These are phyloP conservation scores for Gossypium gossypioides DNA, from an alignment of 441 rosid species.

Conservation along the genomic window DNA sequence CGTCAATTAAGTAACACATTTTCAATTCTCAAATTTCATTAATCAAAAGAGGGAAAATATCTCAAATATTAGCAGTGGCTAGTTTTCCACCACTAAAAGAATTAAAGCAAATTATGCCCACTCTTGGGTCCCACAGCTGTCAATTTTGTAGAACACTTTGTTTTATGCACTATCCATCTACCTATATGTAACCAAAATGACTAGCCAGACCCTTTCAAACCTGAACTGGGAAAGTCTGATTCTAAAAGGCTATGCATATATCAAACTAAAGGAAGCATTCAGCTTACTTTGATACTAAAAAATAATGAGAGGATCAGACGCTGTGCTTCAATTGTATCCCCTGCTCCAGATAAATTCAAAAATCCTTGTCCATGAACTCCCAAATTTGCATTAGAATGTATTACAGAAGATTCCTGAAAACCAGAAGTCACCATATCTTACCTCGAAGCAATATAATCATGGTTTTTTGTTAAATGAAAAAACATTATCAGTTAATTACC, in stretches of 20 bases:
- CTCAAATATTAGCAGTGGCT: neutral
- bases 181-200: neutral
- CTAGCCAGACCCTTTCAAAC: neutral
- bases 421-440: constrained; percentile 2
- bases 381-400: constrained; percentile 83
- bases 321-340: constrained; percentile 74
- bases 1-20: constrained; percentile 5
- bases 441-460: constrained; percentile 12
- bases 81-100: neutral
- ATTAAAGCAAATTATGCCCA: neutral
- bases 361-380: constrained; percentile 90
- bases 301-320: constrained; percentile 72
- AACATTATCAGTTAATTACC: constrained; percentile 32
- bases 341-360: constrained; percentile 69
- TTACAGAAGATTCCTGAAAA: constrained; percentile 68
- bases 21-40: neutral
- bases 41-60: neutral
- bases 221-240: neutral
- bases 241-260: neutral
- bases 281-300: constrained; percentile 63
- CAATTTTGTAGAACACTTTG: neutral
- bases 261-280: constrained; percentile 7
- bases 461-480: neutral
- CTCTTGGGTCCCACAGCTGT: neutral
- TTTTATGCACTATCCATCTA: neutral